Percentiles rank a stretch among this genome's conserved stretches.
Conservation (phyloP, 148 eudicot genomes). For the Chenopodium quinoa region DNA sequence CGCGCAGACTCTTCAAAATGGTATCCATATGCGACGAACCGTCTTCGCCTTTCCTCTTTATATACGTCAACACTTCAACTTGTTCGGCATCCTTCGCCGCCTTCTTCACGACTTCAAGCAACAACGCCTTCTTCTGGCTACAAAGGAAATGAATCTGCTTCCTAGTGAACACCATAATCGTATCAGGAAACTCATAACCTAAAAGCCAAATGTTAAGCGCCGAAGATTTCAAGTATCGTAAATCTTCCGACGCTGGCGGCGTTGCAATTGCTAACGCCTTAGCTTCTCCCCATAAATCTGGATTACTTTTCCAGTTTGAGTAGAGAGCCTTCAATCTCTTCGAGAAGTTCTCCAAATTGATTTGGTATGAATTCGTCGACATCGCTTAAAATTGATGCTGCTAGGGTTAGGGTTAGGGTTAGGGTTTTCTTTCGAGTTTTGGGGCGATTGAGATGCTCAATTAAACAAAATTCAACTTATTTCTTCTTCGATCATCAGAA, state of each 20-base stretch:
- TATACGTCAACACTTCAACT: slow-evolving; percentile 66
- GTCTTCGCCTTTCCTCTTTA: slow-evolving; percentile 61
- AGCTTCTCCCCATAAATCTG: slow-evolving; percentile 61
- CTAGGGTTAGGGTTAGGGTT: slow-evolving; percentile 52
- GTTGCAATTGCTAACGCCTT: slow-evolving; percentile 66
- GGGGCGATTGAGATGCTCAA: background rate
- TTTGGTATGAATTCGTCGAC: slow-evolving; percentile 44
- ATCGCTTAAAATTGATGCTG: slow-evolving; percentile 17
- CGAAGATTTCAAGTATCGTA: slow-evolving; percentile 81
- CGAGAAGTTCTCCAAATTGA: slow-evolving; percentile 49
- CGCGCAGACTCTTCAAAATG: slow-evolving; percentile 39
- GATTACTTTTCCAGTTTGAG: slow-evolving; percentile 52
- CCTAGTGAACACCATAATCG: slow-evolving; percentile 67
- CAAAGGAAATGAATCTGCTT: slow-evolving; percentile 87
- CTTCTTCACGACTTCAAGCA: slow-evolving; percentile 54
- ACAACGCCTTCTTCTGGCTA: slow-evolving; percentile 68
- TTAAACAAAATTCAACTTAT: background rate
- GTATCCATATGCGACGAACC: slow-evolving; percentile 67
- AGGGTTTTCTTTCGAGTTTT: slow-evolving; percentile 41
- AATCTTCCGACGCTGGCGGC: slow-evolving; percentile 77
- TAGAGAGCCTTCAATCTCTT: slow-evolving; percentile 56
- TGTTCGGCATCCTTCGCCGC: slow-evolving; percentile 64
- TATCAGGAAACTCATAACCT: slow-evolving; percentile 91
- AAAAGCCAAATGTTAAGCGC: slow-evolving; percentile 82
- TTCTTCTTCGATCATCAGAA: background rate